A percentile compares a stretch with the other conserved stretches of the same genome.
Conservation (phyloP, 345 rosid genomes). For the Theobroma cacao region DNA sequence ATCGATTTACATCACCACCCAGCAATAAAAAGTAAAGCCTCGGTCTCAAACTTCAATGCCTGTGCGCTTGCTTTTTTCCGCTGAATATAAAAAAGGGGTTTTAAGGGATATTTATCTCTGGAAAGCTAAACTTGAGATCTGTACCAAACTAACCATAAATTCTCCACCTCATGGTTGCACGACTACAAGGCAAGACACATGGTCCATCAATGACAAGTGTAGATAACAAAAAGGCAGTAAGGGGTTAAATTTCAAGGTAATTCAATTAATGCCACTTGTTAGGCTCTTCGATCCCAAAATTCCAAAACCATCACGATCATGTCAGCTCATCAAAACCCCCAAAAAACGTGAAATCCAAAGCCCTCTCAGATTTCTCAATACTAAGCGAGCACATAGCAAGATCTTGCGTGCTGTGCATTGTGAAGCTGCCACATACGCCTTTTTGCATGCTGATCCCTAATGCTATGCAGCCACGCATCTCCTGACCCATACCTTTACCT, state of each 20-base stretch:
- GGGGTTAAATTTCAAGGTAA: no score
- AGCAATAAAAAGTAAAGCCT: not conserved
- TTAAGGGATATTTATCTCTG: not conserved
- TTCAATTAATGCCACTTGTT: not conserved
- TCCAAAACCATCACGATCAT: not conserved
- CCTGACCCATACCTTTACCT: constrained; percentile 14
- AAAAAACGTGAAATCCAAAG: not conserved
- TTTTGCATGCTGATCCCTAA: constrained; percentile 55
- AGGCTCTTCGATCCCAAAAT: not conserved
- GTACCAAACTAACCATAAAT: not conserved
- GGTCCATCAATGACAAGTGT: not conserved
- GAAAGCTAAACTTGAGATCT: not conserved
- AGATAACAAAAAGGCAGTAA: no score
- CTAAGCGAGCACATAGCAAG: constrained; percentile 23
- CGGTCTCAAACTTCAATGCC: not conserved
- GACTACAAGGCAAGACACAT: not conserved
- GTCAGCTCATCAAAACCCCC: not conserved
- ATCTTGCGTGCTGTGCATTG: constrained; percentile 17
- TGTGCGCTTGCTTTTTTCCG: not conserved
- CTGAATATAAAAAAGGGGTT: not conserved
- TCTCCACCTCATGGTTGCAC: not conserved
- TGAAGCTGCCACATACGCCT: constrained; percentile 40
- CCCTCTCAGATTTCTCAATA: not conserved
- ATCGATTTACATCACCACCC: not conserved
- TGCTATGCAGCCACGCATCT: constrained; percentile 46